Percentiles rank a stretch among this genome's conserved stretches.
Conservation (phyloP, 306 rosid species). For the Arachis stenosperma region DNA sequence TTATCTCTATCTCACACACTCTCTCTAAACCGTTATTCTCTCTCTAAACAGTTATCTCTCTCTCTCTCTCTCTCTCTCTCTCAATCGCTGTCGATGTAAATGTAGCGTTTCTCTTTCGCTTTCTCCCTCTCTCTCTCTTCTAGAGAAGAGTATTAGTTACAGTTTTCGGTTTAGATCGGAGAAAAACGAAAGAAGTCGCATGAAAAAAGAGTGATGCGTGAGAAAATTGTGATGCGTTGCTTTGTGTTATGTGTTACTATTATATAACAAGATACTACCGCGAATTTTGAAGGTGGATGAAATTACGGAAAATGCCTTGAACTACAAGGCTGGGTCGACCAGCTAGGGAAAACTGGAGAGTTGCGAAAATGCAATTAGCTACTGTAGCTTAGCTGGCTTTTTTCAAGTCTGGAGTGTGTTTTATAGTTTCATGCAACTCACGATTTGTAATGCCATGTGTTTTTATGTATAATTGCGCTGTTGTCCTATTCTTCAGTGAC, state of each 20-base stretch:
- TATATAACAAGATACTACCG: neutral
- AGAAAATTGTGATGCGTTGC: neutral
- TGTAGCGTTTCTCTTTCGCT: neutral
- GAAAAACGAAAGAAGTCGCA: neutral
- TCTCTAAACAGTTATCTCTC: neutral
- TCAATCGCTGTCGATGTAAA: neutral
- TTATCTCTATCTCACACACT: neutral
- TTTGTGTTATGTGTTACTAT: no score
- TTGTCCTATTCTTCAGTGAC: conserved; percentile 42
- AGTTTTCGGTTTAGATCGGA: neutral
- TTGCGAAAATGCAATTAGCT: no score
- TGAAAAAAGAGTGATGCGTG: neutral
- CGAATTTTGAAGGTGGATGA: conserved; percentile 1
- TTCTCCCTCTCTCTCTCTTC: neutral
- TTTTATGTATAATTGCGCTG: neutral
- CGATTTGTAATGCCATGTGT: neutral
- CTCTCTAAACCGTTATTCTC: neutral
- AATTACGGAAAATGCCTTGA: conserved; percentile 28
- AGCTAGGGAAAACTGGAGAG: conserved; percentile 3
- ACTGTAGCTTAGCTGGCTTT: no score
- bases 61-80: neutral
- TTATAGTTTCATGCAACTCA: no score
- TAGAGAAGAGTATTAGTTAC: neutral
- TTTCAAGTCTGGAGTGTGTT: no score
- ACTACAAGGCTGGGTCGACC: conserved; percentile 2